Evolutionary conservation across 495 filamentous ascomycete genomes (phyloP), one percentile per base, ranked within the genome.

Genomic region (Penicillium fimorum): DNA sequence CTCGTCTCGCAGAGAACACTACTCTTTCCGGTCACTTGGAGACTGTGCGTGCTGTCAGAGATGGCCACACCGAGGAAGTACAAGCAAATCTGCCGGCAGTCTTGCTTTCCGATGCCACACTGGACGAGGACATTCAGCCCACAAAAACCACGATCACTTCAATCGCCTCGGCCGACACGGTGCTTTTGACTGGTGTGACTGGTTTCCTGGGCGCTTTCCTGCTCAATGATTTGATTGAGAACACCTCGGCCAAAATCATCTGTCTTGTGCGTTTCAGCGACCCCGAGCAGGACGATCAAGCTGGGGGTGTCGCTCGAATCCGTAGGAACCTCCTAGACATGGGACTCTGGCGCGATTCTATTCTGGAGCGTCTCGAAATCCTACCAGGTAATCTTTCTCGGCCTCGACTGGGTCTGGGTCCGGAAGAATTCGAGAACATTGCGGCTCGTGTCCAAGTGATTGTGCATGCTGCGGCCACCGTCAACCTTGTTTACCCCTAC

Each of bases 401-500:
- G 12, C 77, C 77, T 51, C 75, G 77, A 3, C 77, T 88, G 52
- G 86, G 85, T 24, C 76, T 88, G 43, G 70, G 73, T 0, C 79
- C 76, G 0, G 79, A 83, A 13, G 70, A 67, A 9, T 89, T 84
- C 53, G 75, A 82, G 13, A 76, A 84, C 22, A 71, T 87, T 6
- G 82, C 81, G 0, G 55, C 70, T 17, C 79, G 79, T 8, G 73
- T 84, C 2, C 77, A 86, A 55, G 84, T 86, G 22, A 84, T 87
- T 37, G 76, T 87, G 9, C 85, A 88, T 58, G 81, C 84, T 24
- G 85, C 79, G 9, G 85, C 85, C 12, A 84, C 82, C 1, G 85
- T 88, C 35, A 88, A 86, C 60, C 75, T 88, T 20, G 84, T 88
- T 0, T 87, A 87, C 59, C 83, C 85, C 0, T 88, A 86, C 54